phyloP scores from a whole-genome alignment of 2,329 filamentous ascomycete species.

The Xylariaceae sp. region DNA sequence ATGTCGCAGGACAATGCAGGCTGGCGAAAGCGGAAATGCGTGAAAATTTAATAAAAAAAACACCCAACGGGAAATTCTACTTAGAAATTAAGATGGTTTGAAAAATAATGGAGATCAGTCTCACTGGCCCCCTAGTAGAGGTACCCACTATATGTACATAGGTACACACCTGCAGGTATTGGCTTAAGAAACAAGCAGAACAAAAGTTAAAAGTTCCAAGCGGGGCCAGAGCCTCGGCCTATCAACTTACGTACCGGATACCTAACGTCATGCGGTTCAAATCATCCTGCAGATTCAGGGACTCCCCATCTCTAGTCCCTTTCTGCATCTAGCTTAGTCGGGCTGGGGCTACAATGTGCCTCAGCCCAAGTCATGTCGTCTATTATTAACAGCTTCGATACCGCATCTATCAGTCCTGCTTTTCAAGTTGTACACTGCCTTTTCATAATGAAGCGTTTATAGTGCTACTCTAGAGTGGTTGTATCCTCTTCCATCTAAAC shows the following conservation, averaged over 20 bases:
- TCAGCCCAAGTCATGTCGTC: conserved; percentile 1
- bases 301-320: conserved; percentile 9
- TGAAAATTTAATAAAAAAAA: conserved; percentile 26
- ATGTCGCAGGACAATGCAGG: conserved; percentile 22
- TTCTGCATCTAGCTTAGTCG: conserved; percentile 12
- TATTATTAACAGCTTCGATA: too few species aligned
- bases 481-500: too few species aligned
- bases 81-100: too few species aligned
- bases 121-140: too few species aligned
- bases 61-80: background rate
- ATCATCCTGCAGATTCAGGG: conserved; percentile 25
- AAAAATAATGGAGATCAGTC: too few species aligned
- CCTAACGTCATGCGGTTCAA: conserved; percentile 13
- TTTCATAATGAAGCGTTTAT: too few species aligned
- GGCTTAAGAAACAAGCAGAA: background rate
- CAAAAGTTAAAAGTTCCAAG: background rate
- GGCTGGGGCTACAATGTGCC: background rate
- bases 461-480: too few species aligned
- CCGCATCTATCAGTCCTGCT: too few species aligned
- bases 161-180: background rate
- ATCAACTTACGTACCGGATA: conserved; percentile 18
- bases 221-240: conserved; percentile 3
- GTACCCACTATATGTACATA: background rate
- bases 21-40: conserved; percentile 27
- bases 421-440: too few species aligned